Evolutionary conservation across 2,329 filamentous ascomycete genomes (phyloP), one percentile per base, ranked within the genome.

Genomic region (Apiospora marii): DNA sequence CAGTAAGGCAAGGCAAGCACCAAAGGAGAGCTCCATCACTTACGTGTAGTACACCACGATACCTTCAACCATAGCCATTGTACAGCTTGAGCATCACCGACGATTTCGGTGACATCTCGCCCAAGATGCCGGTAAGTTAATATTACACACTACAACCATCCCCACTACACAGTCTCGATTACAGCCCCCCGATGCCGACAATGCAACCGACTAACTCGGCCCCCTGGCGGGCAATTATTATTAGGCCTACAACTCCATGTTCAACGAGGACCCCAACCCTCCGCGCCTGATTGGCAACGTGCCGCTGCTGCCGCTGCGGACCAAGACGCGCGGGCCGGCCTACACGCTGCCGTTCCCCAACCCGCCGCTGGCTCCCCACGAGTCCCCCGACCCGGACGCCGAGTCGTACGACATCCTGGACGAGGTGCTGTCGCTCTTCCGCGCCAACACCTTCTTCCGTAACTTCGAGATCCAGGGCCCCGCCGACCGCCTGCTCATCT

Each of bases 391-490:
- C 82, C 92, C 95, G 69, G 94, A 96, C 83, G 92, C 91, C 83
- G 94, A 98, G 83, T 95, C 93, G 80, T 98, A 98, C 88, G 96
- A 99, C 86, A 94, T 96, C 74, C 90, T 98, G 71, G 96, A 99
- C 85, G 96, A 99, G 87, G 92, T 97, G 70, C 89, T 99, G 71
- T 89, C 92, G 16, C 90, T 98, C 69, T 99, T 98, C 89, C 94
- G 96, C 76, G 96, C 96, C 79, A 98, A 99, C 87, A 98, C 96
- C 74, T 96, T 99, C 85, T 99, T 98, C 89, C 93, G 96, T 80
- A 99, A 98, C 89, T 99, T 99, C 80, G 96, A 98, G 88, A 97
- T 98, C 86, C 96, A 98, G 85, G 96, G 96, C 19, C 93, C 94
- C 37, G 96, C 96, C 73, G 96, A 99, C 85, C 90, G 96, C 53